Conservation (phyloP, 768 basidiomycete species). For the Boletus reticulatus region DNA sequence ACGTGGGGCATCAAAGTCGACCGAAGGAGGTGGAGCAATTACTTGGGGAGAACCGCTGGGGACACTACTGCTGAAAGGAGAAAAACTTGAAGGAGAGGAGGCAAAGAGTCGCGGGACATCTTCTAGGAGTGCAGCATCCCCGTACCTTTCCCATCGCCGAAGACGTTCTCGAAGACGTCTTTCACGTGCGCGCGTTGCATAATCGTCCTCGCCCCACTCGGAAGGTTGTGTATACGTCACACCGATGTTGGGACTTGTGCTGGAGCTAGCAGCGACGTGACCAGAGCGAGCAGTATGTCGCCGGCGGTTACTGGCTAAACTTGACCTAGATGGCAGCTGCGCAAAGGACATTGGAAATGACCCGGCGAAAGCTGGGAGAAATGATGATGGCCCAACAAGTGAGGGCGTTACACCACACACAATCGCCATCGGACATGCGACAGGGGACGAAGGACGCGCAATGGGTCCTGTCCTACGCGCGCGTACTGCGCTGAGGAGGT, state of each 20-base stretch:
- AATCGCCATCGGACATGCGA: slow-evolving; percentile 72
- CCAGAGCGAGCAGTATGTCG: slow-evolving; percentile 18
- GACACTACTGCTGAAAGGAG: slow-evolving; percentile 1
- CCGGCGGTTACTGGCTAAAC: background rate
- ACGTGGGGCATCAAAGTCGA: slow-evolving; percentile 25
- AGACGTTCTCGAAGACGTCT: slow-evolving; percentile 69
- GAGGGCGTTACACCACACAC: slow-evolving; percentile 87
- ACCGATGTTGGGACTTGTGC: slow-evolving; percentile 29
- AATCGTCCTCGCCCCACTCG: slow-evolving; percentile 68
- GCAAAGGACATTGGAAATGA: slow-evolving; percentile 11
- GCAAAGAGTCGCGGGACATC: slow-evolving; percentile 58
- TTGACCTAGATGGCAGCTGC: slow-evolving; percentile 9
- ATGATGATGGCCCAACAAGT: slow-evolving; percentile 48
- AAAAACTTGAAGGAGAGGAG: slow-evolving; percentile 18
- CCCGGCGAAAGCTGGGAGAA: slow-evolving; percentile 7
- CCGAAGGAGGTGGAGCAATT: slow-evolving; percentile 26
- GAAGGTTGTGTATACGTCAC: slow-evolving; percentile 11
- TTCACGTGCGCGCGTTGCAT: slow-evolving; percentile 66
- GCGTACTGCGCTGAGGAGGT: slow-evolving; percentile 75
- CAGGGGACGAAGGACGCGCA: slow-evolving; percentile 56
- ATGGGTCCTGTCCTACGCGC: slow-evolving; percentile 67
- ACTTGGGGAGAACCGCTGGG: slow-evolving; percentile 8
- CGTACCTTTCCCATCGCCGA: slow-evolving; percentile 68
- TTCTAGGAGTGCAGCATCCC: slow-evolving; percentile 52
- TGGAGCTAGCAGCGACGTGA: slow-evolving; percentile 31